Conservation (phyloP, 2,329 filamentous ascomycete genomes). For the Plectosphaerella plurivora region DNA sequence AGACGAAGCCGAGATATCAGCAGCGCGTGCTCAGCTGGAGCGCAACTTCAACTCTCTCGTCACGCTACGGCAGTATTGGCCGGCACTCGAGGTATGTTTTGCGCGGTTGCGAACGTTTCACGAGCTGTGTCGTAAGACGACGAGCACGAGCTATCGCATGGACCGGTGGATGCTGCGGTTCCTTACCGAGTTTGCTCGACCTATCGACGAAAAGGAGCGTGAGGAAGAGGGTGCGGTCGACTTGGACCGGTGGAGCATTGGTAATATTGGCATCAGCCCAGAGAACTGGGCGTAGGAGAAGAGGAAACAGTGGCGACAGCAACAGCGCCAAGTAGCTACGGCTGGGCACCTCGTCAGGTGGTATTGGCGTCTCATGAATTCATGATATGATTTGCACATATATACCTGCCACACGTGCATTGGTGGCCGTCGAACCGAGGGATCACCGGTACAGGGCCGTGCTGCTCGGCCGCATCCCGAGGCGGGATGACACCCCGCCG, state of each 20-base stretch:
- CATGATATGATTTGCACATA: too few relatives aligned
- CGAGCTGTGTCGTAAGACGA: slow-evolving; percentile 30
- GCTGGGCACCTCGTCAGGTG: not conserved
- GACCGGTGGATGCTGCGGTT: slow-evolving; percentile 38
- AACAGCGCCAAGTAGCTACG: too few relatives aligned
- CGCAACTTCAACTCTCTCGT: slow-evolving; percentile 40
- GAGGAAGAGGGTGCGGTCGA: slow-evolving; percentile 11
- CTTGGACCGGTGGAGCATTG: slow-evolving; percentile 12
- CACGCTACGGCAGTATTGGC: slow-evolving; percentile 34
- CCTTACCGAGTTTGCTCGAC: slow-evolving; percentile 23
- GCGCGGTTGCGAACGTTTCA: slow-evolving; percentile 35
- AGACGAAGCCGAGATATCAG: slow-evolving; percentile 26
- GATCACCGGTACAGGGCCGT: too few relatives aligned
- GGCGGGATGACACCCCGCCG: too few relatives aligned
- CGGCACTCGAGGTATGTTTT: slow-evolving; percentile 30
- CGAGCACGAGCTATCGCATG: slow-evolving; percentile 31
- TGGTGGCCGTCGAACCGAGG: too few relatives aligned
- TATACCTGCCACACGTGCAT: too few relatives aligned
- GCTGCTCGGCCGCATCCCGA: too few relatives aligned
- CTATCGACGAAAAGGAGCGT: slow-evolving; percentile 22
- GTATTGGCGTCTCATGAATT: not conserved
- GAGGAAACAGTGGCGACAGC: too few relatives aligned
- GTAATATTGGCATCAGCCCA: slow-evolving; percentile 13
- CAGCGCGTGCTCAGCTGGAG: slow-evolving; percentile 30
- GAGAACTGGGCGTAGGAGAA: slow-evolving; percentile 11